Evolutionary conservation across 805 yeast species (phyloP).

Genomic region (Limtongia smithiae): DNA sequence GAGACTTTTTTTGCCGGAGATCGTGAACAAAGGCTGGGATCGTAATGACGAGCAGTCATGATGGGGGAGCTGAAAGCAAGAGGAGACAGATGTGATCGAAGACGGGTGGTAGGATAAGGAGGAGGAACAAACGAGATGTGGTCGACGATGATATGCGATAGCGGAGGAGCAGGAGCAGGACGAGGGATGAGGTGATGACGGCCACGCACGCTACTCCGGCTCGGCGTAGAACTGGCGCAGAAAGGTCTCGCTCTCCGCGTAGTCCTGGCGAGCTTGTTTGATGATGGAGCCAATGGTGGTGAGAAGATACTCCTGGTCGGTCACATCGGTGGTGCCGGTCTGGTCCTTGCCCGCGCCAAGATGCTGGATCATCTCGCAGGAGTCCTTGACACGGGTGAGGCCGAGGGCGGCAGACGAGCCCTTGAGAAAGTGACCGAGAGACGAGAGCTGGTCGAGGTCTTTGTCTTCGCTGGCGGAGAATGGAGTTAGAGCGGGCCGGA

Average conservation of each 20-base stretch:
- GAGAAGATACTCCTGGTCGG: constrained; percentile 37
- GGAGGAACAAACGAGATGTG: not conserved
- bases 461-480: constrained; percentile 24
- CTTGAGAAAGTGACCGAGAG: constrained; percentile 86
- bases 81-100: not conserved
- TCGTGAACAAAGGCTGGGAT: no score
- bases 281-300: constrained; percentile 33
- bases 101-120: not conserved
- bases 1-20: no score
- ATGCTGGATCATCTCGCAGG: constrained; percentile 92
- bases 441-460: constrained; percentile 57
- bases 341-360: constrained; percentile 57
- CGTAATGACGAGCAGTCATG: not conserved
- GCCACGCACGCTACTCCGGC: not conserved
- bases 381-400: constrained; percentile 69
- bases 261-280: constrained; percentile 37
- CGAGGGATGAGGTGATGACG: not conserved
- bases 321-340: constrained; percentile 36
- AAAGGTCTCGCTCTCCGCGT: constrained; percentile 35
- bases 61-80: not conserved
- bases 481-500: not conserved
- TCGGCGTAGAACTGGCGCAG: constrained; percentile 33
- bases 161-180: not conserved
- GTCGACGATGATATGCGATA: not conserved
- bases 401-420: constrained; percentile 97